phyloP scores from a whole-genome alignment of 2,329 filamentous ascomycete genomes.

The Penicillium polonicum region DNA sequence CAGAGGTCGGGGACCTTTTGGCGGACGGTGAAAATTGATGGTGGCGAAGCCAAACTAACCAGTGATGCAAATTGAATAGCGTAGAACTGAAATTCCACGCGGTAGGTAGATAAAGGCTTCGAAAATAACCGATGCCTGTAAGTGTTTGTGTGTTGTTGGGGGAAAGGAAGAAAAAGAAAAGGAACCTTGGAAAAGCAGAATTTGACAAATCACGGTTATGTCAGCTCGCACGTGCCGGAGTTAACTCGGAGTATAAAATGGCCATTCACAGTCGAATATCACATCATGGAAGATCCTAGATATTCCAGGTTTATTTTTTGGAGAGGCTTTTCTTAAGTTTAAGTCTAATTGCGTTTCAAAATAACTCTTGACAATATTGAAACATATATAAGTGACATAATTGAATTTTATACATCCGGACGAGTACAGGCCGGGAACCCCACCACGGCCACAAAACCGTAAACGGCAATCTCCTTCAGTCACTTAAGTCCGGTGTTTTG shows the following conservation, averaged over 20 bases:
- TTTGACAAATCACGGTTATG: constrained; percentile 26
- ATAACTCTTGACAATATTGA: background rate
- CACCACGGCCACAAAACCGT: constrained; percentile 5
- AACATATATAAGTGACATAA: background rate
- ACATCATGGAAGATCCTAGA: background rate
- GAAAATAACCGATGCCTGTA: constrained; percentile 10
- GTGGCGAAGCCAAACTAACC: constrained; percentile 22
- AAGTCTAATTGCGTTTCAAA: background rate
- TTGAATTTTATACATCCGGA: background rate
- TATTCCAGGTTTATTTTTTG: background rate
- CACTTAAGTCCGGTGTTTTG: background rate
- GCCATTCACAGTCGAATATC: background rate
- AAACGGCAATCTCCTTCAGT: constrained; percentile 6
- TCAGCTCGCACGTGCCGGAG: constrained; percentile 26
- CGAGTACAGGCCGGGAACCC: constrained; percentile 1
- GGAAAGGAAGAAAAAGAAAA: constrained; percentile 22
- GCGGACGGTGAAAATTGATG: constrained; percentile 18
- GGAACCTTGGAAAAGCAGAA: constrained; percentile 17
- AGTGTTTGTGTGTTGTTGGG: constrained; percentile 11
- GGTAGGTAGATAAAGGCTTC: constrained; percentile 15
- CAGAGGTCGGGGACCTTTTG: constrained; percentile 21
- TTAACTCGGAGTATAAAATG: constrained; percentile 10
- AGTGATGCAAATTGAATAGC: constrained; percentile 2
- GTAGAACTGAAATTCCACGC: constrained; percentile 19
- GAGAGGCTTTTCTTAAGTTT: background rate